Conservation (phyloP, 768 basidiomycete genomes). For the Auriscalpium orientale region DNA sequence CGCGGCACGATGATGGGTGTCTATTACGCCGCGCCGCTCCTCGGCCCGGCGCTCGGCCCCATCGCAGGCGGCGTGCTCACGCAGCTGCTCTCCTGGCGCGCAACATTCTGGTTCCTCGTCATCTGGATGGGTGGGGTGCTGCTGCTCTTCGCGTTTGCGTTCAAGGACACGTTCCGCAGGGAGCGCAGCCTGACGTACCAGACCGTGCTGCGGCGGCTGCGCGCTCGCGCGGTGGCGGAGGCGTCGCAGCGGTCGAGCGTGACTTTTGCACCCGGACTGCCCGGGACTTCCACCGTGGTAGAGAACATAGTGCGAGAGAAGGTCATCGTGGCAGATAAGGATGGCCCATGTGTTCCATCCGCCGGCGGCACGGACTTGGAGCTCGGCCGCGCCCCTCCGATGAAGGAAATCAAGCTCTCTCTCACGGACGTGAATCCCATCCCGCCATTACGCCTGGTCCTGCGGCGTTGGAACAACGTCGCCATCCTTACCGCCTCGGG, state of each 20-base stretch:
- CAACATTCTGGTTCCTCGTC: conserved; percentile 76
- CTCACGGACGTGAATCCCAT: conserved; percentile 72
- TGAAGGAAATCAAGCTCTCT: conserved; percentile 41
- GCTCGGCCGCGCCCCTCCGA: conserved; percentile 7
- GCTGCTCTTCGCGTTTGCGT: conserved; percentile 53
- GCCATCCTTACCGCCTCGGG: conserved; percentile 61
- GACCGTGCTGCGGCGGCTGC: conserved; percentile 42
- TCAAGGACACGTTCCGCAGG: conserved; percentile 76
- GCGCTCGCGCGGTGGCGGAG: conserved; percentile 17
- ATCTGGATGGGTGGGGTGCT: conserved; percentile 51
- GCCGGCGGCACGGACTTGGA: conserved; percentile 1
- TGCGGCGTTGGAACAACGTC: conserved; percentile 61
- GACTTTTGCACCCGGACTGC: conserved; percentile 16
- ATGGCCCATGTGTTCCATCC: background rate
- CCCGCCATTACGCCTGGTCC: conserved; percentile 48
- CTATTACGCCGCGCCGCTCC: conserved; percentile 72
- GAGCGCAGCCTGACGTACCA: conserved; percentile 82
- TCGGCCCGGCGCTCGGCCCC: conserved; percentile 64
- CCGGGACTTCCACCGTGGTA: conserved; percentile 17
- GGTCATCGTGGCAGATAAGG: background rate
- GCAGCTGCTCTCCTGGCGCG: conserved; percentile 66
- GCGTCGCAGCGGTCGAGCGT: conserved; percentile 19
- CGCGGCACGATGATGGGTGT: conserved; percentile 75
- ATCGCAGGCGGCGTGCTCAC: conserved; percentile 66
- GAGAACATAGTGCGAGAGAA: background rate